Evolutionary conservation across 768 basidiomycete genomes (phyloP).

Genomic region (Lactarius vividus): DNA sequence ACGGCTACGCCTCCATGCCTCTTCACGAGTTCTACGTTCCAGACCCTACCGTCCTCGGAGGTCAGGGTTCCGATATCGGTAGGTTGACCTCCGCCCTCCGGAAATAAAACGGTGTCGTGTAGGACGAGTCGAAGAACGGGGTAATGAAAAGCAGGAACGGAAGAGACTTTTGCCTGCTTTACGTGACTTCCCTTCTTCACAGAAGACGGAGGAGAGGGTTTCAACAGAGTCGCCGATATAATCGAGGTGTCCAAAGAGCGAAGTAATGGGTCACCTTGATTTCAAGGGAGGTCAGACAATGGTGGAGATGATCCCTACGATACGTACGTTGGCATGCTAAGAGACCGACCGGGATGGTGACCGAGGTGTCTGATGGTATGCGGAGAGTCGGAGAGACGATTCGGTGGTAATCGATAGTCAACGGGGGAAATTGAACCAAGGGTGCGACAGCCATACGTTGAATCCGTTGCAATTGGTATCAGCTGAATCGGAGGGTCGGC

Average conservation of each 20-base stretch:
- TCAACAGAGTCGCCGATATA: conserved; percentile 48
- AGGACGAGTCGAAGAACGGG: conserved; percentile 64
- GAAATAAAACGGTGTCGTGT: conserved; percentile 77
- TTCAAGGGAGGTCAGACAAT: not conserved
- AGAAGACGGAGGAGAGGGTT: conserved; percentile 39
- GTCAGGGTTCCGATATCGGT: conserved; percentile 64
- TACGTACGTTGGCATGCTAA: conserved; percentile 73
- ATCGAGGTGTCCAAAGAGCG: conserved; percentile 56
- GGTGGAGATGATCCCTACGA: conserved; percentile 4
- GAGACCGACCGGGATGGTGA: conserved; percentile 68
- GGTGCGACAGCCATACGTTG: conserved; percentile 43
- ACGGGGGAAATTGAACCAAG: conserved; percentile 35
- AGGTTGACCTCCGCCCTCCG: conserved; percentile 81
- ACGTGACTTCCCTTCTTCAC: conserved; percentile 42
- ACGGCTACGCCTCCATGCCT: conserved; percentile 71
- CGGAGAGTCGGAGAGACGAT: conserved; percentile 57
- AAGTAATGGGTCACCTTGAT: conserved; percentile 67
- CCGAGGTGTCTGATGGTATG: conserved; percentile 49
- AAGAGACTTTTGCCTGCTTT: conserved; percentile 57
- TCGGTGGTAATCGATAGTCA: conserved; percentile 60
- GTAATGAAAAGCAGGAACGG: conserved; percentile 43
- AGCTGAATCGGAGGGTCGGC: not conserved
- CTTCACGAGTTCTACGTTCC: conserved; percentile 64
- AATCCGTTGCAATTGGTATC: not conserved
- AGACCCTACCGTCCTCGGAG: conserved; percentile 43